These are phyloP conservation scores for Papiliotrema flavescens DNA, from an alignment of 1,284 basidiomycete species.

Conservation along the genomic window DNA sequence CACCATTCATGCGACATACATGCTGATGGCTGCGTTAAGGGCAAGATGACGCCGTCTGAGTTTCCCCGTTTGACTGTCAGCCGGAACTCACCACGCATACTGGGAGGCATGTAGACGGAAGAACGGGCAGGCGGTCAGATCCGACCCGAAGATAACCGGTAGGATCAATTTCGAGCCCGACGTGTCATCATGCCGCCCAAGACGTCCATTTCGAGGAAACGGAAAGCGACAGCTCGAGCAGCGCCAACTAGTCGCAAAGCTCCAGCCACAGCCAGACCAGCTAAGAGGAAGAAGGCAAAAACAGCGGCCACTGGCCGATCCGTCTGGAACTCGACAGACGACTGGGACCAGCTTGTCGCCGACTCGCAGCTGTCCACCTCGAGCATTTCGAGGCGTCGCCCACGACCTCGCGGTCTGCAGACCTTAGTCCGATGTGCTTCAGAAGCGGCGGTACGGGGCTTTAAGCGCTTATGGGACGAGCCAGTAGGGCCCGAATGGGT, in stretches of 20 bases:
- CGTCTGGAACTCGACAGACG: conserved; percentile 28
- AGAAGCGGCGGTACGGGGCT: conserved; percentile 17
- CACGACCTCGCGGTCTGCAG: conserved; percentile 17
- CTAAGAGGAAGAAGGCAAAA: not conserved
- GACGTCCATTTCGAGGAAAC: no score
- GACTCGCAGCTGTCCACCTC: conserved; percentile 30
- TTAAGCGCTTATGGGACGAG: conserved; percentile 27
- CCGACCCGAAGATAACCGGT: no score
- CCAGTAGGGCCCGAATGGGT: not conserved
- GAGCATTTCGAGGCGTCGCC: conserved; percentile 23
- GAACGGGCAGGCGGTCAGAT: no score
- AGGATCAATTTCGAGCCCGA: no score
- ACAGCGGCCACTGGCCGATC: conserved; percentile 4
- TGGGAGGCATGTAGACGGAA: no score
- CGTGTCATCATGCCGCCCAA: no score
- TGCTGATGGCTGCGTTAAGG: not conserved
- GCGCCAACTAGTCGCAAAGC: not conserved
- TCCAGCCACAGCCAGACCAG: not conserved
- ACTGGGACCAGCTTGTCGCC: conserved; percentile 33
- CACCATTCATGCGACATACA: not conserved
- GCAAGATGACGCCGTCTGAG: no score
- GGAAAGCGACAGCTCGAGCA: no score
- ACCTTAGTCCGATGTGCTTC: conserved; percentile 14
- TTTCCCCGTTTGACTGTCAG: no score
- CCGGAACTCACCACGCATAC: no score